phyloP scores from a whole-genome alignment of 306 rosid species.

The Ormosia semicastrata region DNA sequence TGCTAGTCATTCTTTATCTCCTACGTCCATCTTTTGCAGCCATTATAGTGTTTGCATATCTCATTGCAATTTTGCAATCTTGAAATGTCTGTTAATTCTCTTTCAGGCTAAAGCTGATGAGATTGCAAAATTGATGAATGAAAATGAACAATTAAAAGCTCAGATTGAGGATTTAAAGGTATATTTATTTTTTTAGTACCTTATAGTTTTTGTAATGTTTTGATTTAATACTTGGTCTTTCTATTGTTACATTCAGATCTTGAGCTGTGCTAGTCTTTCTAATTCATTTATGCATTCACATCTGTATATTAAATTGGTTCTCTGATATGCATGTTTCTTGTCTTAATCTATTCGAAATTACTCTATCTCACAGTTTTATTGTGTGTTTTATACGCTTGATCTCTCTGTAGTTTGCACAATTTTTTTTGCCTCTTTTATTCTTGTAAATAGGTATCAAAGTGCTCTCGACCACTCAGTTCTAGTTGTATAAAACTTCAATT shows the following conservation, averaged over 20 bases:
- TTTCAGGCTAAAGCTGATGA: conserved; percentile 97
- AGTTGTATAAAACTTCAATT: neutral
- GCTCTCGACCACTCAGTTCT: neutral
- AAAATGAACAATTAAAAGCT: conserved; percentile 80
- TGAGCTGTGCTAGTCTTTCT: neutral
- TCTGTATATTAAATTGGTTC: neutral
- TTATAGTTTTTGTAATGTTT: neutral
- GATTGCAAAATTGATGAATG: conserved; percentile 93
- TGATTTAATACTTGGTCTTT: neutral
- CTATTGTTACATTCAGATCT: neutral
- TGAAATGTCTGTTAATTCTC: neutral
- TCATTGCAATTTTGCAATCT: conserved; percentile 15
- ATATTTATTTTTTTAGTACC: conserved; percentile 18
- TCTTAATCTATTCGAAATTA: neutral
- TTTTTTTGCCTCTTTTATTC: too few species aligned
- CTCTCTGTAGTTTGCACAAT: neutral
- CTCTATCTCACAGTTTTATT: neutral
- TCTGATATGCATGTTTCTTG: neutral
- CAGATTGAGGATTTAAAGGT: conserved; percentile 85
- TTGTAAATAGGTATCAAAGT: neutral
- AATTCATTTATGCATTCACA: neutral
- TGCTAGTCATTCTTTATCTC: conserved; percentile 11
- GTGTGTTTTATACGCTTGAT: neutral
- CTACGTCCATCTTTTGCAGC: neutral
- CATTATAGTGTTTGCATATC: neutral